Conservation (phyloP, 306 rosid genomes). For the Prunus mira region DNA sequence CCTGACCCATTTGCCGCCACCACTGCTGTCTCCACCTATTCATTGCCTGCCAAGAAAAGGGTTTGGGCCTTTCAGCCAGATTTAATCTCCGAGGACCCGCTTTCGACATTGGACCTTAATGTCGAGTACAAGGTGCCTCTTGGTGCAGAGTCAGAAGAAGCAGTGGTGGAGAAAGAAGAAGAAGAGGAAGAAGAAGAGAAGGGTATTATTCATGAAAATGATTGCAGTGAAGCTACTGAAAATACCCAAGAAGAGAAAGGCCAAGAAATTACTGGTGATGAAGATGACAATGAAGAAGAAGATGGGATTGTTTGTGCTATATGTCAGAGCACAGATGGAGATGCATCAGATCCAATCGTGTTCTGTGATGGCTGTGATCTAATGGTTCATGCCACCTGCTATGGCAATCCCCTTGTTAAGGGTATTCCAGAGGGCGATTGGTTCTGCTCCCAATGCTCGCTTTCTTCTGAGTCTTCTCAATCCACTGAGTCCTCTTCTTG, state of each 20-base stretch:
- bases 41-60: conserved; percentile 75
- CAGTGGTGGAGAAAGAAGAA: not conserved
- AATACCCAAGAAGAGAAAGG: not conserved
- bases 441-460: conserved; percentile 60
- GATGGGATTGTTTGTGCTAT: conserved; percentile 66
- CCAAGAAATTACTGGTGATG: not conserved
- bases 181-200: not conserved
- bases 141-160: not conserved
- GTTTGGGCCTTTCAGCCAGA: conserved; percentile 55
- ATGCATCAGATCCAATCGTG: conserved; percentile 71
- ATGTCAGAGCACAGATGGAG: conserved; percentile 86
- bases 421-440: conserved; percentile 67
- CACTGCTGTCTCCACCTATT: conserved; percentile 21
- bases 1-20: conserved; percentile 1
- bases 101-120: conserved; percentile 51
- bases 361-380: conserved; percentile 83
- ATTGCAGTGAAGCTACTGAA: conserved; percentile 1
- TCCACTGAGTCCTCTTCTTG: conserved; percentile 7
- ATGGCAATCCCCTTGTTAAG: conserved; percentile 59
- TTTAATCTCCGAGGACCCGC: conserved; percentile 2
- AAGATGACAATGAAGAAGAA: conserved; percentile 10
- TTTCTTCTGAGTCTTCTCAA: not conserved
- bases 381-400: conserved; percentile 86
- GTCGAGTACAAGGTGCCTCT: conserved; percentile 38
- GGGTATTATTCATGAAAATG: not conserved